Percentiles rank a stretch among this genome's conserved stretches.
These are phyloP conservation scores for Parachlorella kessleri DNA, from an alignment of 139 green algal species.

Conservation along the genomic window DNA sequence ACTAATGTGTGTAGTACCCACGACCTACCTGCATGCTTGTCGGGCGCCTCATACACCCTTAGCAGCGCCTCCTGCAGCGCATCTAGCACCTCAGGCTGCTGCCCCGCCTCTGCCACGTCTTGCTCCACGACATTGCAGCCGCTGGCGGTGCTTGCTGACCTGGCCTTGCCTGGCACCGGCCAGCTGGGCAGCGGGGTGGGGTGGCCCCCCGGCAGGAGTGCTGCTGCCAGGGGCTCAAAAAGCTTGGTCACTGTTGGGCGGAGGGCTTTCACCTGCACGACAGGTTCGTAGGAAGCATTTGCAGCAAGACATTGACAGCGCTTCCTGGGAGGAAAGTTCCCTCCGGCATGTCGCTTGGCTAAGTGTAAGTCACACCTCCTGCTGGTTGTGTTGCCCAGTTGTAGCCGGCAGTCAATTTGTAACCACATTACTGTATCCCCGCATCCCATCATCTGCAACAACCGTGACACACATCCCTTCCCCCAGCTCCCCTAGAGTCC, in stretches of 20 bases:
- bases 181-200: not conserved
- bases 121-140: not conserved
- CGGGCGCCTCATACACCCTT: slow-evolving; percentile 35
- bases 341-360: too few species aligned
- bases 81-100: not conserved
- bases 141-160: not conserved
- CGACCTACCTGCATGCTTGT: slow-evolving; percentile 2
- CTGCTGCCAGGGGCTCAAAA: not conserved
- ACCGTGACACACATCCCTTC: too few species aligned
- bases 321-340: too few species aligned
- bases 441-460: too few species aligned
- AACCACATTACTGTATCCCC: too few species aligned
- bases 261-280: slow-evolving; percentile 25
- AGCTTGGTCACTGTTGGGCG: slow-evolving; percentile 1
- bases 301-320: too few species aligned
- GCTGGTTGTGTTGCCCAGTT: too few species aligned
- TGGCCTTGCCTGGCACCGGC: not conserved
- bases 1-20: too few species aligned
- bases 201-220: slow-evolving; percentile 10
- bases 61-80: slow-evolving; percentile 20
- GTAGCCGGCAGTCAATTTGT: too few species aligned
- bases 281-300: too few species aligned
- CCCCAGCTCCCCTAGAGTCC: too few species aligned
- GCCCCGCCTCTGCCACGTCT: not conserved
- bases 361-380: too few species aligned